Evolutionary conservation across 1,284 basidiomycete species (phyloP), one percentile per base, ranked within the genome.

Genomic region (Caloboletus firmus): DNA sequence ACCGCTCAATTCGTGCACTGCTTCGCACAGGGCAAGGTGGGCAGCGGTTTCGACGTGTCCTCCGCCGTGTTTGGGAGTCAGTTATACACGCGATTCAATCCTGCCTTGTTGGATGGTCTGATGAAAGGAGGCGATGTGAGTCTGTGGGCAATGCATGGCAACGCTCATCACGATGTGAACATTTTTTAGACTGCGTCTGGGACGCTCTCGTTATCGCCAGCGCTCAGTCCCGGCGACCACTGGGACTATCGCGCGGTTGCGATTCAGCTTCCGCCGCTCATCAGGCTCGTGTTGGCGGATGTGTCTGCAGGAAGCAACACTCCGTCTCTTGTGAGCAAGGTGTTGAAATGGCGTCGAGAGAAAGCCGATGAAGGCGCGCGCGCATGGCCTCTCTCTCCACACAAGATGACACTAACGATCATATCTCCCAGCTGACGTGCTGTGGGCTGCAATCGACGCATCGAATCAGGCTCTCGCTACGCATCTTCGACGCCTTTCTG

Each of bases 1-100:
- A 79, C 93, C n/a, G 87, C 96, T 1, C 97, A 99, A 71, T 95
- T 91, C 62, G 86, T 94, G 5, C 97, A 99, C 71, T 98, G 95
- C 65, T 79, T 95, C 28, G 97, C 97, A 0, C 97, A 99, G 73
- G 97, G 97, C 42, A 99, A 99, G 72, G 87, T 99, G 15, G 97
- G 97, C 35, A 93, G 90, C 61, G 97, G 97, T 1, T 99, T 99
- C 72, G 97, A 99, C 68, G 92, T 99, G 45, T 88, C 93, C 22
- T 85, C 93, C 0, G 95, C 96, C 0, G 89, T 95, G 4, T 99
- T 91, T 74, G 97, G 97, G 9, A 95, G 93, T 65, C 96, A 99
- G 62, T 68, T 95, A 5, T 99, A 98, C 73, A 89, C 84, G 37
- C 83, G 96, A 44, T 99, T 99, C 72, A 84, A 89, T 59, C 91